These are phyloP conservation scores for Kregervanrija fluxuum DNA, from an alignment of 805 yeast genomes.

Conservation along the genomic window DNA sequence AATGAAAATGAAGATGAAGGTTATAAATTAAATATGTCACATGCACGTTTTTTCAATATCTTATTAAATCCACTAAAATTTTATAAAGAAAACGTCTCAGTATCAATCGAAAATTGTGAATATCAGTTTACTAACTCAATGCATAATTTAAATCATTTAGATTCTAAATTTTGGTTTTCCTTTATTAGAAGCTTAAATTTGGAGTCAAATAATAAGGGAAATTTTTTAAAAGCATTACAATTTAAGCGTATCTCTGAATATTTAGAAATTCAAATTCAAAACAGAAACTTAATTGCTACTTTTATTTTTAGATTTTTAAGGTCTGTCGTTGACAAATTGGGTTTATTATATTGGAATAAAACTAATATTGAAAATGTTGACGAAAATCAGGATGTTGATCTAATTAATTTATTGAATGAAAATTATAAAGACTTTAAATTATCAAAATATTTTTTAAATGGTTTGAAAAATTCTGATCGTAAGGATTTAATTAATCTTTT, in stretches of 20 bases:
- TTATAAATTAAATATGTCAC: too few relatives aligned
- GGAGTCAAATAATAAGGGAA: conserved; percentile 7
- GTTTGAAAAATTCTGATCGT: background rate
- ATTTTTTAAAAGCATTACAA: conserved; percentile 19
- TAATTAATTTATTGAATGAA: background rate
- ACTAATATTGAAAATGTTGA: background rate
- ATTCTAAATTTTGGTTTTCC: conserved; percentile 1
- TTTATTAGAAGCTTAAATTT: conserved; percentile 8
- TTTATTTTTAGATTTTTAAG: too few relatives aligned
- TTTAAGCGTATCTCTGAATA: conserved; percentile 13
- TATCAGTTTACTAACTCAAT: conserved; percentile 8
- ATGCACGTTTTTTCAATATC: background rate
- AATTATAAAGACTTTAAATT: background rate
- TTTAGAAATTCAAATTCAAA: background rate
- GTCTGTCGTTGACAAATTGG: background rate
- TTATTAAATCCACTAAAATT: conserved; percentile 11
- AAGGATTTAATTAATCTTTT: background rate
- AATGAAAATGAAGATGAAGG: too few relatives aligned
- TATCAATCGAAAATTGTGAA: conserved; percentile 11
- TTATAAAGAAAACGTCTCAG: conserved; percentile 8
- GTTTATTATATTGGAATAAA: background rate
- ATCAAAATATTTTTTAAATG: too few relatives aligned
- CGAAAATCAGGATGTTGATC: background rate
- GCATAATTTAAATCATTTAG: background rate
- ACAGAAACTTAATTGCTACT: background rate